These are phyloP conservation scores for Reutealis trisperma DNA, from an alignment of 345 rosid species.

Conservation along the genomic window DNA sequence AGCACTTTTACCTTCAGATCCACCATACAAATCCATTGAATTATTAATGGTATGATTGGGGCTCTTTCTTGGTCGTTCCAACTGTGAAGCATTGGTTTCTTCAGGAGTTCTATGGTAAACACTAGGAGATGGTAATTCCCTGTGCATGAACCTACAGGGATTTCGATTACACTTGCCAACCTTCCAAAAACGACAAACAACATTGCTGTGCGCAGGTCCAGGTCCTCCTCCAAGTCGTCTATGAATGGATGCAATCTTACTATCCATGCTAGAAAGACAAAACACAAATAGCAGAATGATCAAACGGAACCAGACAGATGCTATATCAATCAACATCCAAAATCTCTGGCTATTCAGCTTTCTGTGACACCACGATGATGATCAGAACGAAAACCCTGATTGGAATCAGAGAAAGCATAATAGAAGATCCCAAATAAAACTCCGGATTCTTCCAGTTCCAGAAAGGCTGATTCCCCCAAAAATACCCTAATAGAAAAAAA, in stretches of 20 bases:
- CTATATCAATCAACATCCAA: neutral
- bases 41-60: neutral
- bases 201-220: neutral
- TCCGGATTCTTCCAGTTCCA: neutral
- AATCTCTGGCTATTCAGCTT: neutral
- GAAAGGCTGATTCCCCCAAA: too few species aligned
- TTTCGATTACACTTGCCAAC: conserved; percentile 37
- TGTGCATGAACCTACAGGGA: conserved; percentile 38
- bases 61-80: conserved; percentile 9
- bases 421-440: neutral
- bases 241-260: neutral
- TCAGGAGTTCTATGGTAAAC: neutral
- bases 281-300: neutral
- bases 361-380: neutral
- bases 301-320: neutral
- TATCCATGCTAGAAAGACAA: conserved; percentile 7
- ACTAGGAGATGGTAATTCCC: neutral
- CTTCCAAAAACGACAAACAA: conserved; percentile 20
- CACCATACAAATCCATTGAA: neutral
- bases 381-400: neutral
- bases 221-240: conserved; percentile 8
- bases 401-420: neutral
- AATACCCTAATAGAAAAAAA: too few species aligned
- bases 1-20: neutral
- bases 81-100: neutral